A percentile compares a stretch with the other conserved stretches of the same genome.
phyloP scores from a whole-genome alignment of 768 basidiomycete genomes.

The Phlebiopsis flavidoalba region DNA sequence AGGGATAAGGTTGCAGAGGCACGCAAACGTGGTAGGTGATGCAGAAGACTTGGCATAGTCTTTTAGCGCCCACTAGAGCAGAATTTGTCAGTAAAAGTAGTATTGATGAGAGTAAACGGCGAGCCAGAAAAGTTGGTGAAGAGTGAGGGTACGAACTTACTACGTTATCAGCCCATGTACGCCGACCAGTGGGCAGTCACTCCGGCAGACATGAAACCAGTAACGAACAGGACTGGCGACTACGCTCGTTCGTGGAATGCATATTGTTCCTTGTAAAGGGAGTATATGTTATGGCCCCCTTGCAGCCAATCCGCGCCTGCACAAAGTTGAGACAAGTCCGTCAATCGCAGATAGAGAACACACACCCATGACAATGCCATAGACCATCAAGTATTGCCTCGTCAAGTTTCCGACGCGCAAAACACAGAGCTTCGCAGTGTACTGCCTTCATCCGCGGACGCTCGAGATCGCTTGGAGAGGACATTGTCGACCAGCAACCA shows the following conservation, averaged over 20 bases:
- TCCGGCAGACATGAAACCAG: slow-evolving; percentile 69
- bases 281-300: slow-evolving; percentile 75
- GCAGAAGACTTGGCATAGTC: slow-evolving; percentile 68
- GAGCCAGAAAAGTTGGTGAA: no score
- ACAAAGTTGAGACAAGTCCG: background rate
- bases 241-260: slow-evolving; percentile 51
- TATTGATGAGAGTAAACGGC: no score
- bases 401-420: slow-evolving; percentile 18
- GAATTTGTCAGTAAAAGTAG: background rate
- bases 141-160: background rate
- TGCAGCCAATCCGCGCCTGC: slow-evolving; percentile 76
- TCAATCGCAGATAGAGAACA: background rate
- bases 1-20: slow-evolving; percentile 52
- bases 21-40: slow-evolving; percentile 57
- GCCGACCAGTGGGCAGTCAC: slow-evolving; percentile 64
- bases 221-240: slow-evolving; percentile 75
- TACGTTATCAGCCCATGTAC: slow-evolving; percentile 71
- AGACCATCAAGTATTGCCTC: slow-evolving; percentile 58
- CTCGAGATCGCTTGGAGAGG: slow-evolving; percentile 2
- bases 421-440: slow-evolving; percentile 13
- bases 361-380: slow-evolving; percentile 71
- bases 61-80: slow-evolving; percentile 54
- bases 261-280: slow-evolving; percentile 68
- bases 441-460: background rate
- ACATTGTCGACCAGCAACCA: slow-evolving; percentile 12